A percentile compares a stretch with the other conserved stretches of the same genome.
These are phyloP conservation scores for Candida tallmaniae DNA, from an alignment of 805 yeast genomes.

Conservation along the genomic window DNA sequence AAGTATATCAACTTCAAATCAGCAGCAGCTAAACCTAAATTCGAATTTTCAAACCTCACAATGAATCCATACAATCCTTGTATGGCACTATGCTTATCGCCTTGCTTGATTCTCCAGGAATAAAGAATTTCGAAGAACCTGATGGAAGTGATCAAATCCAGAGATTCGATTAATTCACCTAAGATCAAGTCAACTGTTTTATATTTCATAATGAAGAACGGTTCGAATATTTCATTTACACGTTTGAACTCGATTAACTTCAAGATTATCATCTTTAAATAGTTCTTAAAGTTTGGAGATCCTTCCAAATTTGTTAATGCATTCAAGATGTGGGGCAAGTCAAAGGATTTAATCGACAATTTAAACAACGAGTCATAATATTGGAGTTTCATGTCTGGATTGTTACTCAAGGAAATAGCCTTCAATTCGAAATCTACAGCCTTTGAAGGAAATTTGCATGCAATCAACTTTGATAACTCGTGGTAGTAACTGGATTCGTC, in stretches of 20 bases:
- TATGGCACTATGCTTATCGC: slow-evolving; percentile 34
- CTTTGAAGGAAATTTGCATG: slow-evolving; percentile 4
- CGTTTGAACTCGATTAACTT: slow-evolving; percentile 20
- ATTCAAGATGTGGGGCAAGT: slow-evolving; percentile 1
- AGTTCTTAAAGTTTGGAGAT: background rate
- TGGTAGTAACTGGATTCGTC: slow-evolving; percentile 9
- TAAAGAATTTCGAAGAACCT: slow-evolving; percentile 34
- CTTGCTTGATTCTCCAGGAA: slow-evolving; percentile 35
- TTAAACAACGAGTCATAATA: slow-evolving; percentile 10
- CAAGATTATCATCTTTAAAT: slow-evolving; percentile 20
- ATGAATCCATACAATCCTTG: slow-evolving; percentile 37
- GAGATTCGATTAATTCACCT: slow-evolving; percentile 25
- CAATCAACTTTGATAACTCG: slow-evolving; percentile 7
- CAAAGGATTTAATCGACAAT: slow-evolving; percentile 4
- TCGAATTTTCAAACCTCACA: slow-evolving; percentile 26
- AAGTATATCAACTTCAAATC: slow-evolving; percentile 31
- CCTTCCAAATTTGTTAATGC: slow-evolving; percentile 2
- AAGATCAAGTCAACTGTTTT: slow-evolving; percentile 30
- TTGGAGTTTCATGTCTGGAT: background rate
- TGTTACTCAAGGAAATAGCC: slow-evolving; percentile 7
- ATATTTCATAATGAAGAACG: slow-evolving; percentile 21
- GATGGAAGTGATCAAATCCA: slow-evolving; percentile 24
- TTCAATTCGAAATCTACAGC: slow-evolving; percentile 11
- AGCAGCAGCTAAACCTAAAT: slow-evolving; percentile 8
- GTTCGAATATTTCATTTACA: slow-evolving; percentile 20